These are phyloP conservation scores for Leishmania turanica DNA, from an alignment of 208 protist species.

Conservation along the genomic window DNA sequence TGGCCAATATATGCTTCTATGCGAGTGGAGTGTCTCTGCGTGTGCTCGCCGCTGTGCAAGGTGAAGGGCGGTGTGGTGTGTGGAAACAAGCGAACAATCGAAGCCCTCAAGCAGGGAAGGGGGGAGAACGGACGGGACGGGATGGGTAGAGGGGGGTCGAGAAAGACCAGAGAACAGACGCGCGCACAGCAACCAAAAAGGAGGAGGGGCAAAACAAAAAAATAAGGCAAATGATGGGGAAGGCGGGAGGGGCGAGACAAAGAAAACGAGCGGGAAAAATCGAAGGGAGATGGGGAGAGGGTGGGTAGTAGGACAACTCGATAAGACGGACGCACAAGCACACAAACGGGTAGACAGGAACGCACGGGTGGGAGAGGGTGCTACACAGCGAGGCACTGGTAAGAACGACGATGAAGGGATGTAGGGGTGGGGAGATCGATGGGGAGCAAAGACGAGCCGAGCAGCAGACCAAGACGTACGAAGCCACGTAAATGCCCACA, in stretches of 20 bases:
- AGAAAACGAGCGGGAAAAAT: no score
- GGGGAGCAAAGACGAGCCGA: not conserved
- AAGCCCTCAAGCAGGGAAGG: not conserved
- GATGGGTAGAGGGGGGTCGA: not conserved
- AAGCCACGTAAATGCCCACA: not conserved
- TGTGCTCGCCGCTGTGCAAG: not conserved
- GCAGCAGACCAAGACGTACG: not conserved
- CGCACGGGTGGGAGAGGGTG: not conserved
- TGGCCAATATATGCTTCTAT: not conserved
- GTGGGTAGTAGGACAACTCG: not conserved
- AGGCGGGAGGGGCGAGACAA: not conserved
- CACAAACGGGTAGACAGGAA: not conserved
- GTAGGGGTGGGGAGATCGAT: not conserved
- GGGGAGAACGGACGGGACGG: not conserved
- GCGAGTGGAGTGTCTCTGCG: no score
- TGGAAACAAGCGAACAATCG: not conserved
- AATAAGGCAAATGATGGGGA: not conserved
- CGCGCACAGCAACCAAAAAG: not conserved
- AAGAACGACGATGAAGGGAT: not conserved
- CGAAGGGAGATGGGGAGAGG: no score
- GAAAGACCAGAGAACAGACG: not conserved
- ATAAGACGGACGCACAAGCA: not conserved
- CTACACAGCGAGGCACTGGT: not conserved
- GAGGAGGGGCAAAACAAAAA: not conserved
- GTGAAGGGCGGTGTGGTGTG: not conserved